Conservation (phyloP, 1,284 basidiomycete species). For the Cutaneotrichosporon dermatis region DNA sequence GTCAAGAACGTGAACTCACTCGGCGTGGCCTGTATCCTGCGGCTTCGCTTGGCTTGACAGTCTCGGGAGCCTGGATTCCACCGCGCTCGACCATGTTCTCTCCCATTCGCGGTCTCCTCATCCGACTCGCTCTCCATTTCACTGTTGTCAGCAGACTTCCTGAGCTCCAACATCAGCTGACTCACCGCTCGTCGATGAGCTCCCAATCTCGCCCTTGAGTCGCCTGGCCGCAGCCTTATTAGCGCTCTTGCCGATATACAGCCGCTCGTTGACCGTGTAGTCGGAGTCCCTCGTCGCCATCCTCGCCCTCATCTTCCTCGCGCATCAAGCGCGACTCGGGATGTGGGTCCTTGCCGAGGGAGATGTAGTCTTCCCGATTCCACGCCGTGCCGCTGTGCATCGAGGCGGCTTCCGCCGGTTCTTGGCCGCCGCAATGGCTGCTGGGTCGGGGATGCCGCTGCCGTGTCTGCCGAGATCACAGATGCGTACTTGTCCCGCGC, state of each 20-base stretch:
- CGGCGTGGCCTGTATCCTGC: slow-evolving; percentile 66
- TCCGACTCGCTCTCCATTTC: slow-evolving; percentile 68
- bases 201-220: slow-evolving; percentile 73
- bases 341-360: slow-evolving; percentile 65
- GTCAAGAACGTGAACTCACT: slow-evolving; percentile 55
- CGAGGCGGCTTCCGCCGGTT: slow-evolving; percentile 63
- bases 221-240: slow-evolving; percentile 69
- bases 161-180: slow-evolving; percentile 15
- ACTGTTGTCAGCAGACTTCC: slow-evolving; percentile 47
- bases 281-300: slow-evolving; percentile 87
- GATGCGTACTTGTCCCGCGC: slow-evolving; percentile 45
- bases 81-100: slow-evolving; percentile 39
- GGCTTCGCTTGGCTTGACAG: slow-evolving; percentile 42
- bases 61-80: slow-evolving; percentile 2
- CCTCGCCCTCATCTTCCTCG: slow-evolving; percentile 88
- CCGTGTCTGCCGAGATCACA: slow-evolving; percentile 50
- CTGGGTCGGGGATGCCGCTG: slow-evolving; percentile 64
- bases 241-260: slow-evolving; percentile 80
- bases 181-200: slow-evolving; percentile 79
- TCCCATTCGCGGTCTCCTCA: slow-evolving; percentile 89
- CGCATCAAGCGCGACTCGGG: slow-evolving; percentile 79
- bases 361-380: slow-evolving; percentile 72
- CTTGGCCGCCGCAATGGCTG: slow-evolving; percentile 71
- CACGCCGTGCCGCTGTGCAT: slow-evolving; percentile 43
- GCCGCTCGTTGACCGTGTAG: slow-evolving; percentile 79